Conservation (phyloP, 1,284 basidiomycete genomes). For the Flammula alnicola region DNA sequence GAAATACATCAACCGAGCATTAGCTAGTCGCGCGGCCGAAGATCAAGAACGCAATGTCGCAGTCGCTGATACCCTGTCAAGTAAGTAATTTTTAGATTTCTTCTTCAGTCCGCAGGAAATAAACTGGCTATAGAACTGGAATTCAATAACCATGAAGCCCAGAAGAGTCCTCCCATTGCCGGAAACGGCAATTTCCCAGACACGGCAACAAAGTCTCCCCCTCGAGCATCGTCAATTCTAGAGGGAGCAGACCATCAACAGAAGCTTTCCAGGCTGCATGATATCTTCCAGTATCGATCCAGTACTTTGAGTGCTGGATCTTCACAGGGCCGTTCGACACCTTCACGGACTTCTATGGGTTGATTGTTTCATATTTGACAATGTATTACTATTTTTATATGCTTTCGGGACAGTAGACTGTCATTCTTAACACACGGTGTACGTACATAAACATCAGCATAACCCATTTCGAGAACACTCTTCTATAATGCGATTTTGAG, state of each 20-base stretch:
- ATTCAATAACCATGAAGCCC: constrained; percentile 47
- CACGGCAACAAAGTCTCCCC: constrained; percentile 34
- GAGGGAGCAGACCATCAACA: constrained; percentile 52
- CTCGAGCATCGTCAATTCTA: constrained; percentile 28
- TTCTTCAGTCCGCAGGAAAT: background rate
- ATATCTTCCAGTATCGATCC: constrained; percentile 81
- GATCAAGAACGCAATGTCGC: constrained; percentile 80
- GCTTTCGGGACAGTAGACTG: constrained; percentile 9
- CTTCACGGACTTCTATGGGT: constrained; percentile 32
- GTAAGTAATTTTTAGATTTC: constrained; percentile 46
- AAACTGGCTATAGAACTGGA: constrained; percentile 59
- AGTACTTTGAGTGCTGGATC: constrained; percentile 70
- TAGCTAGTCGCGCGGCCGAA: constrained; percentile 84
- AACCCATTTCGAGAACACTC: constrained; percentile 4
- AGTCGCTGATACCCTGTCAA: constrained; percentile 77
- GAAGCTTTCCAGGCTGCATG: constrained; percentile 73
- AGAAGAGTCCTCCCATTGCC: constrained; percentile 21
- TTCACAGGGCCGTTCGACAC: constrained; percentile 46
- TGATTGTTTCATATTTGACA: constrained; percentile 11
- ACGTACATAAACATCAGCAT: constrained; percentile 10
- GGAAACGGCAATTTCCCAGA: constrained; percentile 29
- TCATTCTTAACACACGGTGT: constrained; percentile 6
- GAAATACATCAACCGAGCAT: constrained; percentile 82
- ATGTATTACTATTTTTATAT: constrained; percentile 17
- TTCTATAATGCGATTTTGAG: background rate